Percentiles rank a stretch among this genome's conserved stretches.
phyloP scores from a whole-genome alignment of 345 rosid species.

The Eutrema yunnanense region DNA sequence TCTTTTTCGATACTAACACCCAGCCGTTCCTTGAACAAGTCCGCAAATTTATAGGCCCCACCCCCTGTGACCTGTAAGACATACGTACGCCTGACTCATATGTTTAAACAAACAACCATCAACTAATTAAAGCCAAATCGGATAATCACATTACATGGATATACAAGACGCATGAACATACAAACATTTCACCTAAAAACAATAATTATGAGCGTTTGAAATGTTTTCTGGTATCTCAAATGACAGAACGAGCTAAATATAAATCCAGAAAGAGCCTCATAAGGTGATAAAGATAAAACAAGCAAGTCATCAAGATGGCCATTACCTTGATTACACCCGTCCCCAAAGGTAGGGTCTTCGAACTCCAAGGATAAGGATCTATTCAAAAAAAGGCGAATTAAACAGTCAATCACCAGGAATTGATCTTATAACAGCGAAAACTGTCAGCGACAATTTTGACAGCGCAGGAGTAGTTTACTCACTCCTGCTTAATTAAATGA shows the following conservation, averaged over 20 bases:
- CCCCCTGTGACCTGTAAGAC: slow-evolving; percentile 90
- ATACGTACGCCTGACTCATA: background rate
- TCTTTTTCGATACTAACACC: slow-evolving; percentile 96
- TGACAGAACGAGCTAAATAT: background rate
- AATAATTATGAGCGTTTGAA: background rate
- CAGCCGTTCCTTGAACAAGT: slow-evolving; percentile 90
- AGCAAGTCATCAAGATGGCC: background rate
- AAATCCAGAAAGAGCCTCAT: background rate
- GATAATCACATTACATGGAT: background rate
- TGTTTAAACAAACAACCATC: background rate
- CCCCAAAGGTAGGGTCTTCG: slow-evolving; percentile 30
- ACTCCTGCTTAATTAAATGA: background rate
- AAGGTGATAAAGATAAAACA: background rate
- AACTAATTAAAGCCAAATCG: background rate
- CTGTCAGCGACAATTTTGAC: background rate
- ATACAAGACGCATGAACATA: background rate
- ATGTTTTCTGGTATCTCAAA: background rate
- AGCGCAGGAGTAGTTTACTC: background rate
- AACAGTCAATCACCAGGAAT: background rate
- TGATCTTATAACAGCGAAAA: background rate
- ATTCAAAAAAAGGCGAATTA: background rate
- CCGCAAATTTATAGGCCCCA: slow-evolving; percentile 89
- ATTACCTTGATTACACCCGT: slow-evolving; percentile 36
- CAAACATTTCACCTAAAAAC: background rate
- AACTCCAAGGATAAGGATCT: slow-evolving; percentile 37